Base-by-base conservation (phyloP, 495 filamentous ascomycete genomes). In the Lophiotrema nucula region DNA sequence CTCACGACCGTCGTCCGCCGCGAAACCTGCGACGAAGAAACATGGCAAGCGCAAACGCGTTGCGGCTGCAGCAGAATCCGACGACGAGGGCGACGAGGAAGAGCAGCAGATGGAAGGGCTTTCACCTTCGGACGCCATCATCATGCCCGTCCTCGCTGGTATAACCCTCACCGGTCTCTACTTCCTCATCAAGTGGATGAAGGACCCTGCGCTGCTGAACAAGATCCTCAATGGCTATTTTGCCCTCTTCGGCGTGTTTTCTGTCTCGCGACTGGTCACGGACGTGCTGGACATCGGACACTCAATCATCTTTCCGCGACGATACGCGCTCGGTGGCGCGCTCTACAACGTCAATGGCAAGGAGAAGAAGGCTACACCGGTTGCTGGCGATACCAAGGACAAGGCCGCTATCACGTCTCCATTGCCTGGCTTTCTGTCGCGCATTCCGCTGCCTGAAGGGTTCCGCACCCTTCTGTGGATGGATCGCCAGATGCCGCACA, bases 221-320 rank as follows among this genome's bases (percentile, higher is more conserved):
- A 88, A 87, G 73, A 81, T 95, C 18, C 74, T 98, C 12, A 85
- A 86, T 31, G 85, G 80, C 65, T 97, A 98, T 74, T 90, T 96
- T 70, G 89, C 88, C 1, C 67, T 79, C 39, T 83, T 93, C 72
- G 88, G 89, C 0, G 69, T 95, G 13, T 85, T 88, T 50, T 87
- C 88, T 45, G 77, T 93, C 21, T 77, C 82, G 13, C 81, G 81
- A 26, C 76, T 95, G 15, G 59, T 86, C 35, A 85, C 83, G 19
- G 91, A 97, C 63, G 65, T 67, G 3, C 69, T 95, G 38, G 75
- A 80, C 49, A 75, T 92, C 16, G 27, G 80, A 0, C 80, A 82
- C 12, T 85, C 83, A 3, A 81, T 95, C 53, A 54, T 88, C 2
- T 95, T 96, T 56, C 93, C 93, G 1, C 73, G 69, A 31, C 69